Conservation (phyloP, 164 flowering plant genomes). For the Stephania cephalantha region DNA sequence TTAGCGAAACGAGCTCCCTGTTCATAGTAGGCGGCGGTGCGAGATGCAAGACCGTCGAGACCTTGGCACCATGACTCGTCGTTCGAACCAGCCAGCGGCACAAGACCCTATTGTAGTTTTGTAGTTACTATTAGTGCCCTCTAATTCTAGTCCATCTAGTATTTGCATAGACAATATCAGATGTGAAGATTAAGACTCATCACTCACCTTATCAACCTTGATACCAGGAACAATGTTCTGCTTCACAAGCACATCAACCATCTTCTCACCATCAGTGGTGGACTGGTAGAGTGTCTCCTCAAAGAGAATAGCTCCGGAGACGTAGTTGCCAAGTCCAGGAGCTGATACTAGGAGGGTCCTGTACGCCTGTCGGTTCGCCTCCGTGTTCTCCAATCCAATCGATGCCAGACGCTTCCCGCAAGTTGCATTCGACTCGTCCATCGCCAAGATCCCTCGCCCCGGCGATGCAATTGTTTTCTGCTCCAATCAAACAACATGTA, state of each 20-base stretch:
- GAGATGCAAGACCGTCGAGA: slow-evolving; percentile 89
- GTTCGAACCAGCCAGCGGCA: slow-evolving; percentile 77
- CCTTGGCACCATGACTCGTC: slow-evolving; percentile 97
- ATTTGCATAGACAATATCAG: background rate
- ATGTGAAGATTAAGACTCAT: background rate
- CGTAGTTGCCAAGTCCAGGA: slow-evolving; percentile 75
- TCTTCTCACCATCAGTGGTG: slow-evolving; percentile 71
- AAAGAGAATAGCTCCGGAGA: slow-evolving; percentile 88
- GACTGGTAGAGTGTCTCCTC: slow-evolving; percentile 95
- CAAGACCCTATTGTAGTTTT: slow-evolving; percentile 52
- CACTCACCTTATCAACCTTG: slow-evolving; percentile 79
- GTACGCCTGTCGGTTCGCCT: slow-evolving; percentile 89
- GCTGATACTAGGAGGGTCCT: slow-evolving; percentile 66
- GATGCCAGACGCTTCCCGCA: slow-evolving; percentile 90
- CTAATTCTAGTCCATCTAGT: background rate
- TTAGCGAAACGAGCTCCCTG: slow-evolving; percentile 95
- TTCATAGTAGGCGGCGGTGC: slow-evolving; percentile 87
- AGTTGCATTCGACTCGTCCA: slow-evolving; percentile 93
- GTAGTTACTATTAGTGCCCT: too few relatives aligned
- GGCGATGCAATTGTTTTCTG: slow-evolving; percentile 78
- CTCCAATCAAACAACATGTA: background rate
- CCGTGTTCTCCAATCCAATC: slow-evolving; percentile 93
- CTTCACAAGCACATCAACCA: slow-evolving; percentile 64
- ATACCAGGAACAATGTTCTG: slow-evolving; percentile 86
- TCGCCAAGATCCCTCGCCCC: slow-evolving; percentile 88